Conservation (phyloP, 148 eudicot genomes). For the Cornus suecica region DNA sequence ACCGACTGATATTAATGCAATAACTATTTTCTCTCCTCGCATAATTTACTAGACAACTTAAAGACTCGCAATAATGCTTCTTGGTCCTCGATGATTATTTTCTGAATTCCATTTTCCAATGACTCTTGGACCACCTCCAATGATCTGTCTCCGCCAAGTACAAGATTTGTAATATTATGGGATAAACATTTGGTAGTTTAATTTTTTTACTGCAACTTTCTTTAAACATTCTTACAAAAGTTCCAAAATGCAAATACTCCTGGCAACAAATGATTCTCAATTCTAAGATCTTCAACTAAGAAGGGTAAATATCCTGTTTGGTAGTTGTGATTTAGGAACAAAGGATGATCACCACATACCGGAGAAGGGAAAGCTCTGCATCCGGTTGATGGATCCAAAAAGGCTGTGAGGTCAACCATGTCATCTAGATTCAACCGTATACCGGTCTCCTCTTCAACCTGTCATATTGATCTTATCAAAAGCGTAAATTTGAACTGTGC, state of each 20-base stretch:
- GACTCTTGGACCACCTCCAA: too few species aligned
- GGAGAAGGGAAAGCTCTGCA: slow-evolving; percentile 83
- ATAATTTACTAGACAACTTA: too few species aligned
- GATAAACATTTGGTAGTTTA: neutral
- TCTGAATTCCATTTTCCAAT: too few species aligned
- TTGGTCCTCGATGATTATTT: too few species aligned
- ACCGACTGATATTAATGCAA: too few species aligned
- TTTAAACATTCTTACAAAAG: neutral
- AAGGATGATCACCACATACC: slow-evolving; percentile 34
- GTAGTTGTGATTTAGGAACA: neutral
- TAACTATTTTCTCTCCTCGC: too few species aligned
- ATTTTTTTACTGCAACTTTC: neutral
- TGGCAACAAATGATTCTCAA: slow-evolving; percentile 3
- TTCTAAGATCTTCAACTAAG: neutral
- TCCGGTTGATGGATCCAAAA: slow-evolving; percentile 88
- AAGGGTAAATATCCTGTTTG: neutral
- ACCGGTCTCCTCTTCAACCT: slow-evolving; percentile 97
- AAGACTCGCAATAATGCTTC: neutral
- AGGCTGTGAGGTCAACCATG: slow-evolving; percentile 80
- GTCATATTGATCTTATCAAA: slow-evolving; percentile 19
- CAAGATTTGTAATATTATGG: too few species aligned
- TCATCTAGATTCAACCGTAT: slow-evolving; percentile 65
- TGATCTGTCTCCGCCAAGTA: too few species aligned
- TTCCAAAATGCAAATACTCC: neutral
- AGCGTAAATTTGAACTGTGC: neutral